phyloP scores from a whole-genome alignment of 2,329 filamentous ascomycete species.

The Colletotrichum sidae region DNA sequence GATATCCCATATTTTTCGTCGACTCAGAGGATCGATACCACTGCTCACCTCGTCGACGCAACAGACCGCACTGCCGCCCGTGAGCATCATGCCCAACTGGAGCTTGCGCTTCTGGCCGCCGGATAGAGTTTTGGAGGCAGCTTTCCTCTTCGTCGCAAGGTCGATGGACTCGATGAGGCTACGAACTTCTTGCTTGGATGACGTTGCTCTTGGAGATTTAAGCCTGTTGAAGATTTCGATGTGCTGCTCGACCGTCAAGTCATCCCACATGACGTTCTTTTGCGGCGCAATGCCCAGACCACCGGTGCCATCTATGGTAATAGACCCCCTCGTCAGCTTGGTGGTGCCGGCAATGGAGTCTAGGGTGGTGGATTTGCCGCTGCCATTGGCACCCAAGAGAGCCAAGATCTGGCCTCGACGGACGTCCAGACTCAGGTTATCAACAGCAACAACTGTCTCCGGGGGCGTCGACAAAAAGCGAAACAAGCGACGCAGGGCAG shows the following conservation, averaged over 20 bases:
- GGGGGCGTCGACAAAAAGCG: slow-evolving; percentile 59
- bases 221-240: slow-evolving; percentile 85
- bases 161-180: slow-evolving; percentile 79
- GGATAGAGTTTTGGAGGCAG: slow-evolving; percentile 81
- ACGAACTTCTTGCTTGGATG: slow-evolving; percentile 68
- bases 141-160: slow-evolving; percentile 77
- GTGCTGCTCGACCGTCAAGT: slow-evolving; percentile 87
- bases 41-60: slow-evolving; percentile 93
- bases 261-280: slow-evolving; percentile 94
- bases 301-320: slow-evolving; percentile 81
- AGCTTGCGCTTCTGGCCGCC: slow-evolving; percentile 94
- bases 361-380: slow-evolving; percentile 89
- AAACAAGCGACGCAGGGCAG: slow-evolving; percentile 67
- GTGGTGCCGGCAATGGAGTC: slow-evolving; percentile 89
- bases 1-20: slow-evolving; percentile 95
- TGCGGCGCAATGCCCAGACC: slow-evolving; percentile 90
- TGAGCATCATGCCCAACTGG: slow-evolving; percentile 95
- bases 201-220: slow-evolving; percentile 71
- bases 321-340: slow-evolving; percentile 79
- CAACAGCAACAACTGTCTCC: slow-evolving; percentile 83
- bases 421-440: slow-evolving; percentile 77
- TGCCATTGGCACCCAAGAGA: slow-evolving; percentile 88
- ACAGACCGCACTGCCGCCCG: slow-evolving; percentile 87
- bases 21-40: slow-evolving; percentile 86
- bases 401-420: slow-evolving; percentile 86